phyloP scores from a whole-genome alignment of 352 stramenopile species.

The Phytopythium ostracodes region DNA sequence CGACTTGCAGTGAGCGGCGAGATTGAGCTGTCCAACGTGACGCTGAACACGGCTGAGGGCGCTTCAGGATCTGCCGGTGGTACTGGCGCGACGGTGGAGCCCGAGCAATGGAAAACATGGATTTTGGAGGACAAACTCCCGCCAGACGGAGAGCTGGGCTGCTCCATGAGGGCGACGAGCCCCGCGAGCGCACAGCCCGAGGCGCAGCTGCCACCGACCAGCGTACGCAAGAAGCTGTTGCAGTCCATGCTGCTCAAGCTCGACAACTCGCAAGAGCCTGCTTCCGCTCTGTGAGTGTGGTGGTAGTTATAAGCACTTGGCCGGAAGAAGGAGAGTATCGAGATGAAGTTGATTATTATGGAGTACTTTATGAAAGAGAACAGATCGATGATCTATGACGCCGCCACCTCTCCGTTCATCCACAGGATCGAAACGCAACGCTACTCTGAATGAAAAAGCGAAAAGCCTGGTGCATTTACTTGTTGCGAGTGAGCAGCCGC shows the following conservation, averaged over 20 bases:
- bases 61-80: neutral
- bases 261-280: constrained; percentile 36
- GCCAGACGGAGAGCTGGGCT: constrained; percentile 34
- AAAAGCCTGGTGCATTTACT: constrained; percentile 10
- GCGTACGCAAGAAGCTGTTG: constrained; percentile 55
- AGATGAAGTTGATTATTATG: constrained; percentile 5
- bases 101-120: constrained; percentile 58
- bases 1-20: constrained; percentile 42
- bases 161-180: constrained; percentile 36
- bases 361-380: neutral
- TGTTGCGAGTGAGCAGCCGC: constrained; percentile 40
- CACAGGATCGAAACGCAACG: neutral
- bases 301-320: neutral
- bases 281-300: neutral
- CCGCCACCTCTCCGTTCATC: neutral
- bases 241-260: constrained; percentile 57
- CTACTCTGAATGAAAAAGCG: neutral
- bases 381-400: neutral
- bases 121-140: constrained; percentile 52
- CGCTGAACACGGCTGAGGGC: constrained; percentile 36
- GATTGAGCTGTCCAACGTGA: constrained; percentile 37
- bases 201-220: constrained; percentile 39
- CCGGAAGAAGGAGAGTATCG: neutral
- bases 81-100: constrained; percentile 16
- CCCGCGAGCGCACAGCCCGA: constrained; percentile 32